Conservation (phyloP, 768 basidiomycete species). For the Russula sp. region DNA sequence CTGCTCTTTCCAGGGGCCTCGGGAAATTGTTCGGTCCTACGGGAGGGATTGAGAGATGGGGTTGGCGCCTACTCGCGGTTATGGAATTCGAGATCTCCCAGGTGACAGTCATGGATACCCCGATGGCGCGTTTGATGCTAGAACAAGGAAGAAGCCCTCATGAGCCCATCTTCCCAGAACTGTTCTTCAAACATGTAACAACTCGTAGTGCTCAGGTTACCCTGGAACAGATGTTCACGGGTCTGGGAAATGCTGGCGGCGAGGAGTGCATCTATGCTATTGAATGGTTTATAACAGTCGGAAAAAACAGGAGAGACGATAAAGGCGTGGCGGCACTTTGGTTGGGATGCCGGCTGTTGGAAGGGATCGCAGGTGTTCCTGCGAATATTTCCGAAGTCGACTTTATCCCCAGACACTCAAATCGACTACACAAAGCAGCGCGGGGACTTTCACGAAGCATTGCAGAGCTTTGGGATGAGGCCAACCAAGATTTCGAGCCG, state of each 20-base stretch:
- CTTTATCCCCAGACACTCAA: constrained; percentile 26
- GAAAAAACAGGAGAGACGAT: constrained; percentile 36
- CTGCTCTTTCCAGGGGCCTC: constrained; percentile 45
- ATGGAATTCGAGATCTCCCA: constrained; percentile 62
- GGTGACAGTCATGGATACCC: constrained; percentile 39
- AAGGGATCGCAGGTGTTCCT: constrained; percentile 53
- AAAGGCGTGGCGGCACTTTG: constrained; percentile 69
- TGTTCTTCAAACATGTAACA: constrained; percentile 48
- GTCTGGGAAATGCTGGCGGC: constrained; percentile 61
- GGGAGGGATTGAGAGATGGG: constrained; percentile 89
- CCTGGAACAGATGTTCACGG: constrained; percentile 64
- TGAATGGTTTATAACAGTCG: constrained; percentile 70
- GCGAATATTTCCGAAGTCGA: constrained; percentile 30
- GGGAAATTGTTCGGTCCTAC: constrained; percentile 67
- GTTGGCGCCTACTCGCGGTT: constrained; percentile 77
- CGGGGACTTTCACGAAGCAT: constrained; percentile 55
- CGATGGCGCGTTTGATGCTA: constrained; percentile 49
- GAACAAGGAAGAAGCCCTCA: constrained; percentile 39
- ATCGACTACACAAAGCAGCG: constrained; percentile 57
- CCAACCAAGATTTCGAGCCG: constrained; percentile 23
- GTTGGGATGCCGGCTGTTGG: constrained; percentile 71
- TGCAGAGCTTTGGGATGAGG: constrained; percentile 64
- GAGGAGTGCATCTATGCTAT: constrained; percentile 67
- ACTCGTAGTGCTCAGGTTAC: constrained; percentile 45
- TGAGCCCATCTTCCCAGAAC: constrained; percentile 46